Evolutionary conservation across 768 basidiomycete genomes (phyloP).

Genomic region (Boletus vermiculosoides): DNA sequence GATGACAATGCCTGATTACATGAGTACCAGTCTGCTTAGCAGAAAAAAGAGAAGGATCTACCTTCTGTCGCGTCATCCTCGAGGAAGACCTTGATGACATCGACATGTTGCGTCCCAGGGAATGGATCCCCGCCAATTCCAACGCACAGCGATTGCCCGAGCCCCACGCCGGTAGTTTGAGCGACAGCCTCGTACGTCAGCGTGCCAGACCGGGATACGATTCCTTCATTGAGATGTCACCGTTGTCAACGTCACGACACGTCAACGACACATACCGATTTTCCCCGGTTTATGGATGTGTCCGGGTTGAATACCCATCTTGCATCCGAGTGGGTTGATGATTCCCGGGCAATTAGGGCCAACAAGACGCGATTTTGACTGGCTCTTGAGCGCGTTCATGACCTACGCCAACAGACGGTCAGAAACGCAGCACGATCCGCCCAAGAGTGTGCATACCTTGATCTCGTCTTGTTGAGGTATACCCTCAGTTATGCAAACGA

Average conservation of each 20-base stretch:
- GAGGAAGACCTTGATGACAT: conserved; percentile 95
- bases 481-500: conserved; percentile 98
- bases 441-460: conserved; percentile 48
- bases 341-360: conserved; percentile 99
- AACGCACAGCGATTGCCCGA: conserved; percentile 94
- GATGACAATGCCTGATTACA: conserved; percentile 77
- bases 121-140: conserved; percentile 98
- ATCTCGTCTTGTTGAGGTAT: conserved; percentile 98
- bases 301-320: conserved; percentile 98
- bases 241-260: neutral
- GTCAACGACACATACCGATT: conserved; percentile 60
- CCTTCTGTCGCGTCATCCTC: conserved; percentile 93
- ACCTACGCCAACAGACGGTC: conserved; percentile 48
- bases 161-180: conserved; percentile 92
- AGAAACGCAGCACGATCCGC: neutral
- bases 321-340: conserved; percentile 96
- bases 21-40: conserved; percentile 1
- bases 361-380: conserved; percentile 92
- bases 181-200: conserved; percentile 98
- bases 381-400: conserved; percentile 89
- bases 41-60: conserved; percentile 23
- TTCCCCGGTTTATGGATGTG: conserved; percentile 97
- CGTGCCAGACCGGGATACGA: conserved; percentile 93
- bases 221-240: conserved; percentile 47
- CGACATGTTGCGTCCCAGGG: conserved; percentile 93